phyloP scores from a whole-genome alignment of 2,329 filamentous ascomycete species.

The Botrytis galanthina region DNA sequence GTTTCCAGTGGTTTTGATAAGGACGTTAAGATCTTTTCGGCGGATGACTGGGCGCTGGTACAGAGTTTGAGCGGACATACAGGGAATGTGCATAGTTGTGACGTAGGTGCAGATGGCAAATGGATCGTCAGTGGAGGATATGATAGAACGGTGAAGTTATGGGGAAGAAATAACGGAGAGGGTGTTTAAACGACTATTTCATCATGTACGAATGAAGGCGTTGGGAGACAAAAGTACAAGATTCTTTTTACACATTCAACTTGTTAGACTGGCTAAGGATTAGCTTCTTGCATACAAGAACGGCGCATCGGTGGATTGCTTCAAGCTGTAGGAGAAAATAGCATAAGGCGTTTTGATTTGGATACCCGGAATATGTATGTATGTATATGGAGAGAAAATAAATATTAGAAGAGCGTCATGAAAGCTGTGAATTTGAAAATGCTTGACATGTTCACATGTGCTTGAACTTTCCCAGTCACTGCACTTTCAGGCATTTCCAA shows the following conservation, averaged over 20 bases:
- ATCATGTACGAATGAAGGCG: background rate
- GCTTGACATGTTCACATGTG: rapidly evolving
- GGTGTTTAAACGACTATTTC: slow-evolving; percentile 41
- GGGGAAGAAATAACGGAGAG: slow-evolving; percentile 79
- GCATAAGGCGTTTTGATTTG: slow-evolving; percentile 8
- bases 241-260: background rate
- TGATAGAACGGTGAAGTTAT: slow-evolving; percentile 93
- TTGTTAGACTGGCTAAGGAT: background rate
- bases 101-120: slow-evolving; percentile 78
- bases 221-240: slow-evolving; percentile 6
- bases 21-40: slow-evolving; percentile 92
- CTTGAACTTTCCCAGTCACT: background rate
- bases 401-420: background rate
- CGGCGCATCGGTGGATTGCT: background rate
- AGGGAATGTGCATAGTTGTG: slow-evolving; percentile 85
- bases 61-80: slow-evolving; percentile 89
- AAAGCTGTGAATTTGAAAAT: background rate
- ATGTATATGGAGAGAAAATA: slow-evolving; percentile 11
- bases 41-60: slow-evolving; percentile 90
- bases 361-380: slow-evolving; percentile 9
- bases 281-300: background rate
- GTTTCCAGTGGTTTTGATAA: slow-evolving; percentile 90
- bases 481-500: background rate
- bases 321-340: background rate
- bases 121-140: slow-evolving; percentile 96